Base-by-base conservation (phyloP, 2,329 filamentous ascomycete species). In the Neonectria punicea region DNA sequence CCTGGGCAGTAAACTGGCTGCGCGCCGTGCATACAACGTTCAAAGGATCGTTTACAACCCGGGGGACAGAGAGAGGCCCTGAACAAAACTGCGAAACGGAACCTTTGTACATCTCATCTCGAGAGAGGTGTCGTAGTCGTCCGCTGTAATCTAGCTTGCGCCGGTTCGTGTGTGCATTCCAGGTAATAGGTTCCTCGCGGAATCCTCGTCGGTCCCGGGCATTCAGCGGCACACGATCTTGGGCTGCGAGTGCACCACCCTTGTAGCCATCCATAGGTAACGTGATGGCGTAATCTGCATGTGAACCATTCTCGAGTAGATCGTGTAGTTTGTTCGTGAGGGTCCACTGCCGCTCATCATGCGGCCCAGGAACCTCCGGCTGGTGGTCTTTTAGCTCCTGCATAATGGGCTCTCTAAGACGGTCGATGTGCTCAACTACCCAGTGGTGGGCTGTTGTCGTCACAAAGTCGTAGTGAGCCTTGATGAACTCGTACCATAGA, bases 301-400 rank as follows among this genome's bases (percentile, higher is more conserved):
- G 47, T 10, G 28, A 16, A 32, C 9, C 28, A n/a, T 51, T 51
- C 22, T 34, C 47, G 18, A 30, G 28, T n/a, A 51, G 9, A 10
- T 51, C 47, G 28, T 51, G 47, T 18, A 51, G 4, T 18, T 51
- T 51, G n/a, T 51, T 51, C 28, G 47, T 51, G 28, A 51, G 47
- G 20, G 4, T 4, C 47, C 47, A 51, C n/a, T 51, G 47, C 9
- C 2, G 8, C 30, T 9, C 47, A 30, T 51, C 47, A n/a, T 18
- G 28, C 2, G 28, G 28, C 10, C 47, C 28, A 13, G 47, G 47
- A 20, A 16, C 2, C n/a, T n/a, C 47, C 2, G 47, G 47, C 16
- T 51, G 16, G 28, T 51, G 28, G n/a, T 3, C 18, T 16, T 11
- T 11, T 2, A 51, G 47, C 3, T 18, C 28, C 3, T 10, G 16